Evolutionary conservation across 345 rosid species (phyloP).

Genomic region (Citrus maxima): DNA sequence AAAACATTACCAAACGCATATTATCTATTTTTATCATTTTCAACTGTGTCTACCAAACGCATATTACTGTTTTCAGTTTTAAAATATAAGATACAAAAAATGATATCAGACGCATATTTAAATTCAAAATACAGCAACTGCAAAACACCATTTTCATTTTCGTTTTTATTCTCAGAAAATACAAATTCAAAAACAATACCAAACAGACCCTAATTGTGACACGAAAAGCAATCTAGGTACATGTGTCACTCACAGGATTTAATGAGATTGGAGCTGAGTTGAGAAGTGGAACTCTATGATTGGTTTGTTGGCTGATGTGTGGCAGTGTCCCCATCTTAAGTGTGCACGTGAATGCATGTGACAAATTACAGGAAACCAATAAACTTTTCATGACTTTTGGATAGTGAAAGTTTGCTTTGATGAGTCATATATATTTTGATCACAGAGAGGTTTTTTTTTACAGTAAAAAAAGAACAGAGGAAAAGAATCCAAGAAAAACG

Average conservation of each 20-base stretch:
- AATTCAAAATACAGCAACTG: too few relatives aligned
- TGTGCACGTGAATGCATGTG: neutral
- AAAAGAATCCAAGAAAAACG: neutral
- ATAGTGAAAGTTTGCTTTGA: neutral
- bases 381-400: neutral
- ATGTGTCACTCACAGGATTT: neutral
- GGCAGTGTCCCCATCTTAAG: neutral
- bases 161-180: too few relatives aligned
- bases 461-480: neutral
- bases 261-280: neutral
- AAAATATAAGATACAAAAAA: too few relatives aligned
- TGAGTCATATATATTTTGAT: too few relatives aligned
- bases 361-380: neutral
- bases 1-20: too few relatives aligned
- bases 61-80: too few relatives aligned
- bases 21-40: too few relatives aligned
- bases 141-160: too few relatives aligned
- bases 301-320: neutral
- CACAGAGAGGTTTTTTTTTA: too few relatives aligned
- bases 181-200: too few relatives aligned
- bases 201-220: neutral
- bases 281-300: neutral
- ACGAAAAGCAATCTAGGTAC: neutral
- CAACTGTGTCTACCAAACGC: too few relatives aligned
- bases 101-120: too few relatives aligned